Evolutionary conservation across 805 yeast species (phyloP).

Genomic region (Candida insectalens): DNA sequence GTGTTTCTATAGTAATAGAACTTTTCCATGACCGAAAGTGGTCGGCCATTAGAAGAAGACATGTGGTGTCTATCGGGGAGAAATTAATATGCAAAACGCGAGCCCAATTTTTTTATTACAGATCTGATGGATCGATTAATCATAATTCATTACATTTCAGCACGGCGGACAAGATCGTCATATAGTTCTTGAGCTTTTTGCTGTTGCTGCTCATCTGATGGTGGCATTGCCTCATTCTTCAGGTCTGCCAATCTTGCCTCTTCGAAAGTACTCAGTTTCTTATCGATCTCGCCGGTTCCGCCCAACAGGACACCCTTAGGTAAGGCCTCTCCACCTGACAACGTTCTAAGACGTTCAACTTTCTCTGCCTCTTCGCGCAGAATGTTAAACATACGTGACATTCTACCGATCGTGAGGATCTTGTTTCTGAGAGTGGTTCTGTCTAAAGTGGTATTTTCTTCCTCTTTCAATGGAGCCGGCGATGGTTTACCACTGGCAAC

Average conservation of each 20-base stretch:
- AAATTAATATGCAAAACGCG: no score
- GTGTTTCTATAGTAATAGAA: slow-evolving; percentile 1
- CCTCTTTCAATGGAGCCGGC: neutral
- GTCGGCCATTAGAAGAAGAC: no score
- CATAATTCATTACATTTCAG: no score
- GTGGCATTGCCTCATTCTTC: slow-evolving; percentile 81
- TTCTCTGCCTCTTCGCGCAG: slow-evolving; percentile 83
- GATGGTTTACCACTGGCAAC: slow-evolving; percentile 4
- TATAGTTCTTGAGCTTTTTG: slow-evolving; percentile 7
- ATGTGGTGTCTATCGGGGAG: no score
- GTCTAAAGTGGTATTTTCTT: slow-evolving; percentile 1
- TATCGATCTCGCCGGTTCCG: slow-evolving; percentile 71
- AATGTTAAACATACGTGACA: slow-evolving; percentile 87
- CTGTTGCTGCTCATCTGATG: slow-evolving; percentile 28
- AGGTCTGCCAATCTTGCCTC: slow-evolving; percentile 77
- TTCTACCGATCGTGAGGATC: slow-evolving; percentile 92
- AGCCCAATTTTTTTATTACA: no score
- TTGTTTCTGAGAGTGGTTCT: slow-evolving; percentile 52
- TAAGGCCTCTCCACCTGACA: slow-evolving; percentile 55
- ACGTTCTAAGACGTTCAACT: slow-evolving; percentile 69
- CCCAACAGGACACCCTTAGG: slow-evolving; percentile 84
- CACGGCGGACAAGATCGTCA: slow-evolving; percentile 4
- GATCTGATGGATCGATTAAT: no score
- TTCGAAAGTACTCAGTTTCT: slow-evolving; percentile 65
- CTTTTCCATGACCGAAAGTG: slow-evolving; percentile 1